Base-by-base conservation (phyloP, 208 protist genomes). In the Leishmania gerbilli region DNA sequence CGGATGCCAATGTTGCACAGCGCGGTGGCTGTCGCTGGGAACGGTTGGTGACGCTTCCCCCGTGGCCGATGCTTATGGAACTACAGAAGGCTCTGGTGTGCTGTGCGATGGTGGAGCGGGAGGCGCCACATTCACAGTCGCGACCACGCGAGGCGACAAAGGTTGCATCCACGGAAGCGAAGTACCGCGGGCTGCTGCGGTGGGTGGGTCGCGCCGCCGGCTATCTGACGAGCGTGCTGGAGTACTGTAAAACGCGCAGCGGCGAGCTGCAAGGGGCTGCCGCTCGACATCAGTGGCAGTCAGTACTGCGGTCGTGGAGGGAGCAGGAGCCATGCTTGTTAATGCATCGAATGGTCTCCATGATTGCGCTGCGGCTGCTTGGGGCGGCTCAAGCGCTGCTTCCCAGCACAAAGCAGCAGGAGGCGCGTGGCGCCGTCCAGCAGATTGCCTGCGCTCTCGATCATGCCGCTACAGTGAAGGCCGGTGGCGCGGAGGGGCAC, bases 1-100 rank as follows among this genome's bases (percentile, higher is more conserved):
- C 65, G 3, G 74, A 83, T 56, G 77, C 31, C 21, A 69, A 78
- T 58, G 67, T 69, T 21, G 71, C 45, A 21, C 56, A 84, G 40
- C 47, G 62, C 64, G 34, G 64, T 34, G 60, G 17, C 15, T 79
- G 24, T 11, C 80, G 79, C 64, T 74, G 84, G 49, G 67, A 86
- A 65, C 83, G 78, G 31, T 56, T 85, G 3, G 79, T 88, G 24
- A 79, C 51, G 60, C 53, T 81, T 51, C 74, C 65, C 27, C 67
- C 72, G 47, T 69, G 74, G 68, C 40, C 56, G 74, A 88, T 76
- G 64, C 24, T 85, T 60, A 40, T 72, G 65, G 77, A 83, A 1
- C 31, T 89, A 64, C 90, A 94, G 79, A 74, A 89, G 65, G 90
- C 87, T 24, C 82, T 94, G 21, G 81, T 86, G 47, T 82, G 77